A percentile compares a stretch with the other conserved stretches of the same genome.
Conservation (phyloP, 73 alveolate species). For the Blepharisma stoltei region DNA sequence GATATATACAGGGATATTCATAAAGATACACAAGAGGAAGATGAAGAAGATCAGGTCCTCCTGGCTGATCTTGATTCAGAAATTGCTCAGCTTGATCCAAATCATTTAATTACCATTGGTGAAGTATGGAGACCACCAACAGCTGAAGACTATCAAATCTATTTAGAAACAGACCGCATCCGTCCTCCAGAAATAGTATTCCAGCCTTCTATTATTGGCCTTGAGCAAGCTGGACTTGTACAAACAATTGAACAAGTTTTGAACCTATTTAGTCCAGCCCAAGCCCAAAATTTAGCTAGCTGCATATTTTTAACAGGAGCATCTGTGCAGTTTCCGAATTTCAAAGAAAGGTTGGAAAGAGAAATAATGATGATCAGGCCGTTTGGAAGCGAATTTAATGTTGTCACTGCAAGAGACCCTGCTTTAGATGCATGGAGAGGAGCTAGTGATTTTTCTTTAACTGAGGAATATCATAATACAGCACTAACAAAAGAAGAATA, state of each 20-base stretch:
- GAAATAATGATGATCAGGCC: slow-evolving; percentile 73
- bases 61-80: slow-evolving; percentile 79
- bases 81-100: slow-evolving; percentile 75
- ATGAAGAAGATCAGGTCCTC: slow-evolving; percentile 81
- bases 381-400: slow-evolving; percentile 51
- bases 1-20: slow-evolving; percentile 81
- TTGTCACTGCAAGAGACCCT: slow-evolving; percentile 71
- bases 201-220: slow-evolving; percentile 83
- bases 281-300: slow-evolving; percentile 43
- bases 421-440: slow-evolving; percentile 91
- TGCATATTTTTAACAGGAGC: slow-evolving; percentile 85
- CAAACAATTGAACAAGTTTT: slow-evolving; percentile 71
- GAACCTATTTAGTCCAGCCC: slow-evolving; percentile 38
- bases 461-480: slow-evolving; percentile 33
- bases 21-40: slow-evolving; percentile 77
- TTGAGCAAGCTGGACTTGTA: slow-evolving; percentile 83
- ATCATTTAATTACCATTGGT: slow-evolving; percentile 53
- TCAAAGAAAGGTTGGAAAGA: slow-evolving; percentile 67
- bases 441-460: slow-evolving; percentile 64
- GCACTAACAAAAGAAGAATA: slow-evolving; percentile 52
- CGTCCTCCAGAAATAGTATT: slow-evolving; percentile 83
- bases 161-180: slow-evolving; percentile 79
- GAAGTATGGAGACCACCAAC: slow-evolving; percentile 67
- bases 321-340: slow-evolving; percentile 65
- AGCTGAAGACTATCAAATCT: slow-evolving; percentile 76